Evolutionary conservation across 1,284 basidiomycete species (phyloP), one percentile per base, ranked within the genome.

Genomic region (Cutaneotrichosporon dermatis): DNA sequence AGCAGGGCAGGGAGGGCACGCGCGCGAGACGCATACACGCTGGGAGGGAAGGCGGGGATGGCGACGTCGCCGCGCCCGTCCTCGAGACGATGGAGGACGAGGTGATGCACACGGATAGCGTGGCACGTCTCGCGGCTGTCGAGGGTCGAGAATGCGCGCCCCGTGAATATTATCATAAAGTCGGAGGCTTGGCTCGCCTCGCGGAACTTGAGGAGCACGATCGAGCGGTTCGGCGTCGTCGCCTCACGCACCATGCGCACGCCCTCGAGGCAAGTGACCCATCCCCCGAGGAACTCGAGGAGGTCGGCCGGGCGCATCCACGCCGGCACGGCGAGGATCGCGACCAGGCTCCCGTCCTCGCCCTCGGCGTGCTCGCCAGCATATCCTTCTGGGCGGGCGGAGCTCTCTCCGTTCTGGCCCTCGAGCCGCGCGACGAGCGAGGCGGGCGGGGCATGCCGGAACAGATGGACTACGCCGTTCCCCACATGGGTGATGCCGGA

Each of bases 251-350:
- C 87, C 74, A 99, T 88, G 41, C 95, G 81, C 40, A 98, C 82
- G 68, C 96, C 92, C 3, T 88, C 85, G 66, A 99, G 87, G 37
- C 88, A 87, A 43, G 92, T 90, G 3, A 86, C 83, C 50, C 90
- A 93, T 6, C 92, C 90, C 2, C 89, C 89, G 16, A 97, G 87
- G 72, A 96, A 98, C 11, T 88, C 84, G 49, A 97, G 82, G 65
- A 99, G 90, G 74, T 94, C 91, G 0, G 90, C 88, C 0, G 89
- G 92, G 0, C 90, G 88, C 88, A 98, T 93, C 85, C 89, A 91
- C 1, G 89, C 83, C 0, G 95, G 96, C 8, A 99, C 91, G 34
- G 92, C 92, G 6, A 98, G 83, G 7, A 98, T 88, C 13, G 86
- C 93, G 0, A 99, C 83, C 65, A 89, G 85, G 33, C 89, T 81